Evolutionary conservation across 2,329 filamentous ascomycete genomes (phyloP).

Genomic region (Penicillium sp.): DNA sequence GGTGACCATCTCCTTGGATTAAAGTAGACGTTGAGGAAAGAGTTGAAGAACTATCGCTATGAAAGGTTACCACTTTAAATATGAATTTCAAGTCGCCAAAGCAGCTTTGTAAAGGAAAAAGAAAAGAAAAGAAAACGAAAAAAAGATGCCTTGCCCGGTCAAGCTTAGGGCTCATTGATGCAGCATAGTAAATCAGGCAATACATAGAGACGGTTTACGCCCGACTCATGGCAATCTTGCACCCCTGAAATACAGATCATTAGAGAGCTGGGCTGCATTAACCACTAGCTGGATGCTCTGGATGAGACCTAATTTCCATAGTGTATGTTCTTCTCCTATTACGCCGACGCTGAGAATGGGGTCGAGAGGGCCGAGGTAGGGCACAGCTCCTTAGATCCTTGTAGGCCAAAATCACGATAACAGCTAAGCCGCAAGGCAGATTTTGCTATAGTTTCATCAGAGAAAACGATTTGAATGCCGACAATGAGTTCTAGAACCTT

Average conservation of each 20-base stretch:
- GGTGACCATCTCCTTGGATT: background rate
- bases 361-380: background rate
- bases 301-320: background rate
- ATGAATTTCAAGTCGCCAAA: background rate
- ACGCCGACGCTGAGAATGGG: too few species aligned
- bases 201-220: background rate
- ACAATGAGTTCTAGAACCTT: background rate
- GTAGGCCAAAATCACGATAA: background rate
- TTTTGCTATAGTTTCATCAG: too few species aligned
- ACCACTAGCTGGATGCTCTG: background rate
- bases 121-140: background rate
- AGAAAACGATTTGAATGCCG: background rate
- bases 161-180: too few species aligned
- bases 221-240: background rate
- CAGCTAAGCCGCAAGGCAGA: background rate
- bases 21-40: background rate
- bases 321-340: background rate
- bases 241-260: background rate
- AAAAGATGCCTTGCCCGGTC: background rate
- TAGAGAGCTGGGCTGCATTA: background rate
- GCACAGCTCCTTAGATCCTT: background rate
- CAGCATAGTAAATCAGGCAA: background rate
- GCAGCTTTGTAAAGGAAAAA: background rate
- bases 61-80: background rate
- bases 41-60: background rate